Conservation (phyloP, 805 yeast species). For the Wickerhamiella dianesei region DNA sequence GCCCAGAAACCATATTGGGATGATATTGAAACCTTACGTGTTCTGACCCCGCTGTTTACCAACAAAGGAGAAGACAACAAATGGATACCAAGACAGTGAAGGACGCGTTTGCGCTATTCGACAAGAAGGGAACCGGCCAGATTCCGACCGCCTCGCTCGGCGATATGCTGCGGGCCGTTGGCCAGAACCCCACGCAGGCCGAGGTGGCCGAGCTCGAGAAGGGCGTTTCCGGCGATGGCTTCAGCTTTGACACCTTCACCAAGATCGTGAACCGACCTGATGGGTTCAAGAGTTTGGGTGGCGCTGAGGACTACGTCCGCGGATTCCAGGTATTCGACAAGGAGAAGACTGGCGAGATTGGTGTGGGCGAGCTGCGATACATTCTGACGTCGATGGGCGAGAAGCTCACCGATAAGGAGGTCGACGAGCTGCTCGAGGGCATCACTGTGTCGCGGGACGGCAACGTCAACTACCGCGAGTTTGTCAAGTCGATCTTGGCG, state of each 20-base stretch:
- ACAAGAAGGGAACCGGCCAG: constrained; percentile 88
- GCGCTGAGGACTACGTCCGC: constrained; percentile 84
- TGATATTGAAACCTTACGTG: too few species aligned
- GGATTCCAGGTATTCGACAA: constrained; percentile 97
- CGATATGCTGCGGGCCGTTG: constrained; percentile 89
- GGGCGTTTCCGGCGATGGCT: constrained; percentile 25
- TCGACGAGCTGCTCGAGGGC: constrained; percentile 90
- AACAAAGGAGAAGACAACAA: constrained; percentile 2
- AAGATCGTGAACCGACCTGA: constrained; percentile 72
- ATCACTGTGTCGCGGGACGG: constrained; percentile 89
- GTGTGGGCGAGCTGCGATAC: constrained; percentile 92
- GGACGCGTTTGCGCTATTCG: constrained; percentile 94
- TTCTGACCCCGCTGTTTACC: too few species aligned
- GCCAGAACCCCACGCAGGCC: constrained; percentile 93
- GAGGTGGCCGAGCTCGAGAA: constrained; percentile 55
- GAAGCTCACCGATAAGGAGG: constrained; percentile 78
- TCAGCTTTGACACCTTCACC: constrained; percentile 66
- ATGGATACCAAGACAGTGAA: constrained; percentile 39
- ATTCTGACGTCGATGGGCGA: constrained; percentile 94
- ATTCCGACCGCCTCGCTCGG: constrained; percentile 78
- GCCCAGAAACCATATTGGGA: too few species aligned
- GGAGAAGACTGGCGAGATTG: constrained; percentile 87
- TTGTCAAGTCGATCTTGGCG: constrained; percentile 84
- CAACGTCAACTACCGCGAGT: constrained; percentile 81
- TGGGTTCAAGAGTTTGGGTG: constrained; percentile 65